Evolutionary conservation across 2,329 filamentous ascomycete species (phyloP), one percentile per base, ranked within the genome.

Genomic region (Fusarium mangiferae): DNA sequence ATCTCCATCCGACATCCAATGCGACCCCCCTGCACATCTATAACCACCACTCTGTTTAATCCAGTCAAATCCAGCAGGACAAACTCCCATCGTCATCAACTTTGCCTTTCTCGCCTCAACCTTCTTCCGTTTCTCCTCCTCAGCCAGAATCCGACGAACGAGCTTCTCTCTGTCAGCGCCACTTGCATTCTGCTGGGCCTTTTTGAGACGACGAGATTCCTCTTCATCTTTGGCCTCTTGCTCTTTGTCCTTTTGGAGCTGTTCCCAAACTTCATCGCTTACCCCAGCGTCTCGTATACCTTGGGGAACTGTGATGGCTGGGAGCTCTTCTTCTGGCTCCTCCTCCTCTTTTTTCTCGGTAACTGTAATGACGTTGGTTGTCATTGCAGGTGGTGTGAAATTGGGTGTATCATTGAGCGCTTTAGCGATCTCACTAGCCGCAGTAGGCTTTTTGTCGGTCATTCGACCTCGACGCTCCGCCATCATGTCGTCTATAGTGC

Each of bases 1-100:
- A 2, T 44, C 63, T 3, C 22, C 66, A 28, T 79, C 49, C 1
- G 77, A 12, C 30, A 81, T 35, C 67, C 64, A 92, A 81, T 94
- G 92, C 5, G 76, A 77, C 0, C 91, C 91, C 0, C 87, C 92
- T 0, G 85, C 85, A 81, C 92, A 94, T 10, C 90, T 80, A 79
- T 90, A 94, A 0, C 92, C 92, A 3, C 75, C 77, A 4, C 5
- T 45, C 75, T 91, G 86, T 74, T 88, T 89, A 33, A 92, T 89
- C 92, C 92, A 94, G 0, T 65, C 61, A 76, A 54, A 94, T 0
- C 91, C 92, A 24, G 62, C 42, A 0, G 84, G 83, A 78, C 92
- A 95, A 1, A 80, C 56, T 0, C 92, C 92, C 82, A 89, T 84
- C 3, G 73, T 36, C 72, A 77, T 80, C 72, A 94, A 77, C 74